These are phyloP conservation scores for Apiospora aurea DNA, from an alignment of 2,329 filamentous ascomycete genomes.

Conservation along the genomic window DNA sequence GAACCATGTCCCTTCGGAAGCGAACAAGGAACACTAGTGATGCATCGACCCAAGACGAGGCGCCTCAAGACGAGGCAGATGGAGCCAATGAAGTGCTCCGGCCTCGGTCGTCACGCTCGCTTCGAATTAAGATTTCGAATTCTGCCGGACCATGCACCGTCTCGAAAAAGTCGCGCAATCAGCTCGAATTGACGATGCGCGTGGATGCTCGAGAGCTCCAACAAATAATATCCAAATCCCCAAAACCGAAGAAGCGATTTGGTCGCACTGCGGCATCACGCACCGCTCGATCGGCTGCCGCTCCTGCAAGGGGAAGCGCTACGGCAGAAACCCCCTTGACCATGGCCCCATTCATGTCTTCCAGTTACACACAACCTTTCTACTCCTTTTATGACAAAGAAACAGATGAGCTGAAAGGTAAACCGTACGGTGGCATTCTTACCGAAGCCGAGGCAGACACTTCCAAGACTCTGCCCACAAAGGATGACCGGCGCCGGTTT, in stretches of 20 bases:
- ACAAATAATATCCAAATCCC: constrained; percentile 64
- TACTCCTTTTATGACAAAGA: constrained; percentile 91
- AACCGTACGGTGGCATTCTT: constrained; percentile 94
- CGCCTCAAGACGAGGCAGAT: constrained; percentile 44
- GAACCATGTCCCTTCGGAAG: constrained; percentile 61
- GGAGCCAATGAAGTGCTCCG: constrained; percentile 43
- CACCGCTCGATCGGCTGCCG: constrained; percentile 42
- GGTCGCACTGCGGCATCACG: constrained; percentile 44
- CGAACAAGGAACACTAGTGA: constrained; percentile 58
- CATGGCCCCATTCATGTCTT: constrained; percentile 63
- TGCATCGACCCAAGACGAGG: constrained; percentile 45
- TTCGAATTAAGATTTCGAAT: constrained; percentile 59
- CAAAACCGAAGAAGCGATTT: constrained; percentile 62
- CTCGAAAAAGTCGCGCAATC: constrained; percentile 47
- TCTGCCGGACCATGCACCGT: constrained; percentile 50
- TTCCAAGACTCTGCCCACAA: constrained; percentile 81
- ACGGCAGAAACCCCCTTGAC: constrained; percentile 48
- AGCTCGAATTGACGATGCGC: constrained; percentile 64
- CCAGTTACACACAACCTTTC: constrained; percentile 77
- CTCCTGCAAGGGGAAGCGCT: constrained; percentile 34
- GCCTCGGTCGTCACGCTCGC: constrained; percentile 61
- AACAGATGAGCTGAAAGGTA: constrained; percentile 85
- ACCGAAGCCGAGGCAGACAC: constrained; percentile 91
- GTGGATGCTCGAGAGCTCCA: constrained; percentile 65
- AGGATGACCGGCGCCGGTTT: constrained; percentile 83